Evolutionary conservation across 1,284 basidiomycete species (phyloP).

Genomic region (Sanguinoderma infundibulare): DNA sequence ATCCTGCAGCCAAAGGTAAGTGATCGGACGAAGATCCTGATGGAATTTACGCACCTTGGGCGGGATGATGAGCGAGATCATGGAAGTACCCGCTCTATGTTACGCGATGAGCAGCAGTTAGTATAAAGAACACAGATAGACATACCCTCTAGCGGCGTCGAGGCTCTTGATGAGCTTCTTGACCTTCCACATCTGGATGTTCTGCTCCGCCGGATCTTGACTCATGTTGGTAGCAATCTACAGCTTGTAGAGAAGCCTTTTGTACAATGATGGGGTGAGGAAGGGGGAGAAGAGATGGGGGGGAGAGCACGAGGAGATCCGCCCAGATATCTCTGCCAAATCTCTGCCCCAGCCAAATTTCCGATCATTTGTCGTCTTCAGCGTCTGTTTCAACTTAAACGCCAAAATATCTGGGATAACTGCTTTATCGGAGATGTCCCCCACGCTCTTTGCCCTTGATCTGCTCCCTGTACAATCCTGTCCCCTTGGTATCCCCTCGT

Average conservation of each 20-base stretch:
- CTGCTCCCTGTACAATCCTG: too few relatives aligned
- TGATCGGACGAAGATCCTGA: slow-evolving; percentile 20
- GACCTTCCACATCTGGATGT: slow-evolving; percentile 96
- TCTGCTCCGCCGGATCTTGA: slow-evolving; percentile 83
- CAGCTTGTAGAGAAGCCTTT: slow-evolving; percentile 11
- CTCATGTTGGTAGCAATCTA: slow-evolving; percentile 56
- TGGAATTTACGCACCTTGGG: slow-evolving; percentile 71
- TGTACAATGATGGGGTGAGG: slow-evolving; percentile 4
- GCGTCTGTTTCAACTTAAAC: slow-evolving; percentile 3
- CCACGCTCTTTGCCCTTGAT: too few relatives aligned
- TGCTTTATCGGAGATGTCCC: too few relatives aligned
- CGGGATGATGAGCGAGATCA: slow-evolving; percentile 98
- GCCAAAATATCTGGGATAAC: slow-evolving; percentile 3
- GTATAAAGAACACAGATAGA: slow-evolving; percentile 21
- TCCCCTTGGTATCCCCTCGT: slow-evolving; percentile 5
- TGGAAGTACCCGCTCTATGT: slow-evolving; percentile 91
- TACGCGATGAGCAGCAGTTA: slow-evolving; percentile 22
- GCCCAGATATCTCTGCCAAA: slow-evolving; percentile 11
- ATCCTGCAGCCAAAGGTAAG: slow-evolving; percentile 56
- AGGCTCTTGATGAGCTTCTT: slow-evolving; percentile 98
- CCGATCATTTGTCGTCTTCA: slow-evolving; percentile 1
- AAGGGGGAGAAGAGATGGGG: slow-evolving; percentile 4
- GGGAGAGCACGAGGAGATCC: slow-evolving; percentile 3
- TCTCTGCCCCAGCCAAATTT: slow-evolving; percentile 8
- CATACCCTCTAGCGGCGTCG: slow-evolving; percentile 88